These are phyloP conservation scores for Mycena leptocephala DNA, from an alignment of 768 basidiomycete genomes.

Conservation along the genomic window DNA sequence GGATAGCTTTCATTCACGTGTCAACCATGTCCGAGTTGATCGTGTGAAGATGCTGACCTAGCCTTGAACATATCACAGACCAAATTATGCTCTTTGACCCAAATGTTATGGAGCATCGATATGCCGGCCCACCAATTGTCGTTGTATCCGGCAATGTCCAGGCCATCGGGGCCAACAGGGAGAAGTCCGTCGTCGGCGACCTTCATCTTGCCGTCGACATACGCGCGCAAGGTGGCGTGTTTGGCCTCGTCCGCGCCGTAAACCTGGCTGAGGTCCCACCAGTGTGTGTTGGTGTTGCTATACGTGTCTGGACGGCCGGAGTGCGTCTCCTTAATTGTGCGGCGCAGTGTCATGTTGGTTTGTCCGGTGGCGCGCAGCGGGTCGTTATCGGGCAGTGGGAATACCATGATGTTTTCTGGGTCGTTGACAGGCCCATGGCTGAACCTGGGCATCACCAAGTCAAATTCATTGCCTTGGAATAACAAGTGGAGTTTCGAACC, in stretches of 20 bases:
- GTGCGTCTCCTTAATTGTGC: constrained; percentile 13
- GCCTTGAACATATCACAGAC: constrained; percentile 32
- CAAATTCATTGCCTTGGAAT: neutral
- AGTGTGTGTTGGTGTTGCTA: constrained; percentile 23
- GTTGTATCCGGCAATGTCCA: constrained; percentile 23
- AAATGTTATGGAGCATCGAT: constrained; percentile 28
- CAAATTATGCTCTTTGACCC: constrained; percentile 31
- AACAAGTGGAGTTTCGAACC: neutral
- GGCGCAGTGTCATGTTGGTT: constrained; percentile 21
- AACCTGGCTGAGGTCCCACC: constrained; percentile 30
- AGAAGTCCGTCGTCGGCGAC: constrained; percentile 20
- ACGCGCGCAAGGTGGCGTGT: constrained; percentile 16
- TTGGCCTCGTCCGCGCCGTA: constrained; percentile 27
- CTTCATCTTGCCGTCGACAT: constrained; percentile 27
- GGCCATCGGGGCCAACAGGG: constrained; percentile 16
- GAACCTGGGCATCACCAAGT: neutral
- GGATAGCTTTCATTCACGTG: constrained; percentile 25
- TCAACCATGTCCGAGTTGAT: no score
- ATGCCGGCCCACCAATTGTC: constrained; percentile 31
- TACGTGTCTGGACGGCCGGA: constrained; percentile 12
- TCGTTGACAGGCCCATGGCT: constrained; percentile 27
- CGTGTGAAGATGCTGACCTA: no score
- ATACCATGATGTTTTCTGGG: constrained; percentile 16
- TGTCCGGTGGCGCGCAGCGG: constrained; percentile 16
- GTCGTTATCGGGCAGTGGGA: constrained; percentile 20